Conservation (phyloP, 169 alveolate species). For the Plasmodium vivax region DNA sequence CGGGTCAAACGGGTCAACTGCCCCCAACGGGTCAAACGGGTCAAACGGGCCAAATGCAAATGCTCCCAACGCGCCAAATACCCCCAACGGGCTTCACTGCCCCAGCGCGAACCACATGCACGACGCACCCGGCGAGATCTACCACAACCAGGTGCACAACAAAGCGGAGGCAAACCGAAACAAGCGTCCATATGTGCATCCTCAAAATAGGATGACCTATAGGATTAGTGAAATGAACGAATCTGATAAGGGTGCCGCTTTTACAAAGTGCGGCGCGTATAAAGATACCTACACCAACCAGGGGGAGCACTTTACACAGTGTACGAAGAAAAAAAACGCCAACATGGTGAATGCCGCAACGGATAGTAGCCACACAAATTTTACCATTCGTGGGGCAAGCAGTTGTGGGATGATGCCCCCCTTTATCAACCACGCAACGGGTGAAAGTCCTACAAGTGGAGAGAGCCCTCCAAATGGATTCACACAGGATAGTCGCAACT, state of each 20-base stretch:
- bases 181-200: neutral
- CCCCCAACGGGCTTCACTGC: neutral
- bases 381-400: neutral
- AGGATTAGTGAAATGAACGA: neutral
- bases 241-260: neutral
- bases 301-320: neutral
- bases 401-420: neutral
- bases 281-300: neutral
- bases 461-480: neutral
- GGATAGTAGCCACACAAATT: neutral
- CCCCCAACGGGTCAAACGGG: no score
- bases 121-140: neutral
- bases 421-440: neutral
- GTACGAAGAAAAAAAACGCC: neutral
- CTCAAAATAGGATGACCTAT: neutral
- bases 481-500: neutral
- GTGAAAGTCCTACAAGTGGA: neutral
- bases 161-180: neutral
- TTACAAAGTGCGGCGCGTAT: neutral
- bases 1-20: neutral
- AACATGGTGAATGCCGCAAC: neutral
- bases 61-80: no score
- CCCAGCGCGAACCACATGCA: neutral
- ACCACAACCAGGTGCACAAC: neutral
- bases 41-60: no score